Base-by-base conservation (phyloP, 164 flowering plant species). In the Dillenia turbinata region DNA sequence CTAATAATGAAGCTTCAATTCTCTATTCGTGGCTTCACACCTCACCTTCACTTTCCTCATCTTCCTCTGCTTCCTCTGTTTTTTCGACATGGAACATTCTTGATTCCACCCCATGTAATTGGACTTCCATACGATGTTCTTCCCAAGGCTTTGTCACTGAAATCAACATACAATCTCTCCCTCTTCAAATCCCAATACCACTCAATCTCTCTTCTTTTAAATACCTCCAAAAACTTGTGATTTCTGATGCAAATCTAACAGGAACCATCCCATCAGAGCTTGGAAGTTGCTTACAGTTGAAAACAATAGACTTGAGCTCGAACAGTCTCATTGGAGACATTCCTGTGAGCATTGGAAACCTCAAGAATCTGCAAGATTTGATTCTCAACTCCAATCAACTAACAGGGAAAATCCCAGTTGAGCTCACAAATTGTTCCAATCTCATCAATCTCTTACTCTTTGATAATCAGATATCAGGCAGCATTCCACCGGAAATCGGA, bases 371-470 rank as follows among this genome's bases (percentile, higher is more conserved):
- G 9, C 73, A 78, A 59, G 82, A 81, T 69, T 78, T 85, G 56
- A 77, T 69, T n/a, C 64, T 80, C 44, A 81, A 80, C 62, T 77
- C 78, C 49, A 82, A 84, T 61, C 81, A 83, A 56, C 79, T 83
- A 22, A 83, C 84, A 11, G 88, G 79, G 8, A 12, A 56, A 22
- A 75, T 84, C 43, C 22, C 22, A 19, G 22, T 19, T 19, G 22
- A 19, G 22, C 22, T 19, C 22, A 19, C 22, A 19, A 19, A 19
- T 19, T 19, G 22, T 19, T 19, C 22, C 22, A 19, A 19, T 19
- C 22, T 19, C 22, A 19, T 19, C 22, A 19, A 19, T 19, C 22
- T 19, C 22, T 19, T 19, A 19, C 22, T 19, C 22, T 19, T 19
- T 19, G 22, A 19, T 19, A 19, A 19, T 19, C 22, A 19, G 22